Evolutionary conservation across 1,284 basidiomycete species (phyloP).

Genomic region (Thelephora terrestris): DNA sequence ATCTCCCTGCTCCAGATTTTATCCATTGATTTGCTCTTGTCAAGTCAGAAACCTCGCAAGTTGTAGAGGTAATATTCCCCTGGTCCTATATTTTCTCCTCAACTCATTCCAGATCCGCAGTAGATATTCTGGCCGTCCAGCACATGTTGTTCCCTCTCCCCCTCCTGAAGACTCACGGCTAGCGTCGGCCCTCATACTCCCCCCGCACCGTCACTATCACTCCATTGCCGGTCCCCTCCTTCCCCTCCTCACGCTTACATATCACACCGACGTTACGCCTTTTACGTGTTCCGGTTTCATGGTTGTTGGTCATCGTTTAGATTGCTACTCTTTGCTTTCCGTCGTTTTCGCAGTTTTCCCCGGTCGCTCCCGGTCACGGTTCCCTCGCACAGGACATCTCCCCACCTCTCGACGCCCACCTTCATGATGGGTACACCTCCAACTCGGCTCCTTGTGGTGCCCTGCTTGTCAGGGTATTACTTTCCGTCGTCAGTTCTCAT

Average conservation of each 20-base stretch:
- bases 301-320: constrained; percentile 20
- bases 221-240: constrained; percentile 12
- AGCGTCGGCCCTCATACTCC: constrained; percentile 24
- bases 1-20: constrained; percentile 57
- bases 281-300: constrained; percentile 5
- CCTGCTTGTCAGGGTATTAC: not conserved
- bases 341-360: constrained; percentile 16
- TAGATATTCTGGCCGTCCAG: constrained; percentile 22
- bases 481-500: constrained; percentile 3
- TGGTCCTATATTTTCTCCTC: not conserved
- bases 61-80: constrained; percentile 29
- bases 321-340: constrained; percentile 11
- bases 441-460: constrained; percentile 11
- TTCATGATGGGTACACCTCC: constrained; percentile 12
- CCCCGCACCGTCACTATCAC: constrained; percentile 9
- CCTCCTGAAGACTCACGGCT: constrained; percentile 13
- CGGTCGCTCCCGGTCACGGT: constrained; percentile 22
- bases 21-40: constrained; percentile 24
- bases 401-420: constrained; percentile 14
- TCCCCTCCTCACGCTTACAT: constrained; percentile 1
- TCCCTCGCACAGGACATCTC: constrained; percentile 32
- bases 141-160: constrained; percentile 16
- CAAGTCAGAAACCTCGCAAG: constrained; percentile 21
- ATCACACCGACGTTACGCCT: not conserved
- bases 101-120: constrained; percentile 13